Base-by-base conservation (phyloP, 495 filamentous ascomycete species). In the Parathielavia appendiculata region DNA sequence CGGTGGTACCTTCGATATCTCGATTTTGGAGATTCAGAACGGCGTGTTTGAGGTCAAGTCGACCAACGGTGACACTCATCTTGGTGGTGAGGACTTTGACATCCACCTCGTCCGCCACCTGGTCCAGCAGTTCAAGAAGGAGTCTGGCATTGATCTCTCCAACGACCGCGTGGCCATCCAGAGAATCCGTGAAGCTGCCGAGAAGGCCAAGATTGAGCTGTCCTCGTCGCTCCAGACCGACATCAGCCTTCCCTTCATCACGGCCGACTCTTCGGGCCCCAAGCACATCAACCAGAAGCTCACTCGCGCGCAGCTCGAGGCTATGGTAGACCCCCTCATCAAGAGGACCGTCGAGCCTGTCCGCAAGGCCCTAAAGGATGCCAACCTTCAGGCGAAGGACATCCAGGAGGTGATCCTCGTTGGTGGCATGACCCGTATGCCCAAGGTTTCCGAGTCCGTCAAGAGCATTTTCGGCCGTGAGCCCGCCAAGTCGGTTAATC, bases 391-490 rank as follows among this genome's bases (percentile, higher is more conserved):
- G 77, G 85, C 93, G 61, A 91, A 89, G 76, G 95, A 98, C 55
- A 95, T 98, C 75, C 91, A 98, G 78, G 93, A 98, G 70, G 90
- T 98, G 66, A 97, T 98, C 73, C 86, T 98, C 26, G 93, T 98
- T 55, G 93, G 93, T 84, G 93, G 93, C 77, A 97, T 97, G 93
- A 97, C 95, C 64, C 95, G 93, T 79, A 98, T 98, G 93, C 93
- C 93, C 68, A 98, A 97, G 86, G 93, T 98, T 66, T 86, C 86
- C 61, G 92, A 97, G 79, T 95, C 91, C 38, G 93, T 97, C 69
- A 96, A 95, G 86, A 85, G 79, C 77, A 91, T 97, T 73, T 98
- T 98, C 76, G 92, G 95, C 63, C 95, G 93, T 74, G 93, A 98
- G 36, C 91, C 93, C 61, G 89, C 95, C 72, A 98, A 98, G 84